A percentile compares a stretch with the other conserved stretches of the same genome.
These are phyloP conservation scores for Phialocephala subalpina DNA, from an alignment of 2,329 filamentous ascomycete species.

Conservation along the genomic window DNA sequence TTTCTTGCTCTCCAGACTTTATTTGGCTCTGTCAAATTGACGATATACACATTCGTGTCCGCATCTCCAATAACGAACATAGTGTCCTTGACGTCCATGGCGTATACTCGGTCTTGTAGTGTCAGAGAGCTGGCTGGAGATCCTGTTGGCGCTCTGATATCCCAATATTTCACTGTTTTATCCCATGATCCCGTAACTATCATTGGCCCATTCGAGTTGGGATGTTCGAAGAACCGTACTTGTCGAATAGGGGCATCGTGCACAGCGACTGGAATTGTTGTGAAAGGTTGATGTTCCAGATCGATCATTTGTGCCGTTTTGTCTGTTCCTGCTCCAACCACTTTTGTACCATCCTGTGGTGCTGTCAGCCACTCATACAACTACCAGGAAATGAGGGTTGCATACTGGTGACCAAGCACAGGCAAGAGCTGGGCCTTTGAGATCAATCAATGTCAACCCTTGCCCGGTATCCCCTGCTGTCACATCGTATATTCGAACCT, in stretches of 20 bases:
- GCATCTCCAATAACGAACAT: slow-evolving; percentile 90
- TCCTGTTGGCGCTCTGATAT: slow-evolving; percentile 65
- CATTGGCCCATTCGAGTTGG: slow-evolving; percentile 71
- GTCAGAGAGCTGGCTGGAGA: slow-evolving; percentile 59
- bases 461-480: slow-evolving; percentile 76
- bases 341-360: slow-evolving; percentile 81
- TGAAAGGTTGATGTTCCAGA: slow-evolving; percentile 61
- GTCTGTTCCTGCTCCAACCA: slow-evolving; percentile 86
- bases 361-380: neutral
- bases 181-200: slow-evolving; percentile 92
- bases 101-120: slow-evolving; percentile 81
- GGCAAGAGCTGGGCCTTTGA: slow-evolving; percentile 82
- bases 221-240: slow-evolving; percentile 76
- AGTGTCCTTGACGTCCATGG: slow-evolving; percentile 87
- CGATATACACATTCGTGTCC: slow-evolving; percentile 90
- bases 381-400: slow-evolving; percentile 19
- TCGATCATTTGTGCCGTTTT: slow-evolving; percentile 89
- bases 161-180: slow-evolving; percentile 88
- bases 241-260: slow-evolving; percentile 84
- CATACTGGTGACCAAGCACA: slow-evolving; percentile 87
- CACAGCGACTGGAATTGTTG: slow-evolving; percentile 72
- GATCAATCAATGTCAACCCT: slow-evolving; percentile 83
- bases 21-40: slow-evolving; percentile 85
- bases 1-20: slow-evolving; percentile 94
- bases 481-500: slow-evolving; percentile 94